Conservation (phyloP, 768 basidiomycete genomes). For the Podaxis sp. region DNA sequence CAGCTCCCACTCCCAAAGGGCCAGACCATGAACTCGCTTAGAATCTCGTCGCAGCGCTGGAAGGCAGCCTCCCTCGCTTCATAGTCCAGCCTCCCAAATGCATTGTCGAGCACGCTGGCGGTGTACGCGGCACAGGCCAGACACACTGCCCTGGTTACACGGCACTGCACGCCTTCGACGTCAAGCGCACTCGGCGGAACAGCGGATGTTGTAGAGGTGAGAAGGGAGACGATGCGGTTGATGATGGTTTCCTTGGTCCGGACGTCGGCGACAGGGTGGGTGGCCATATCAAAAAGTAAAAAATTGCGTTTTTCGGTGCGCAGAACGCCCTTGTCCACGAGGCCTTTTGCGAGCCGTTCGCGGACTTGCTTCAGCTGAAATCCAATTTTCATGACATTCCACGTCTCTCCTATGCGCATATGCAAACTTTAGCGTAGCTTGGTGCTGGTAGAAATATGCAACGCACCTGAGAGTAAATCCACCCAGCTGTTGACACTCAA, state of each 20-base stretch:
- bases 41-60: conserved; percentile 88
- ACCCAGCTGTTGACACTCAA: conserved; percentile 91
- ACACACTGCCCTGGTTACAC: conserved; percentile 76
- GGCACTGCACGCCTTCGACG: conserved; percentile 77
- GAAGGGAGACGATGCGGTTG: conserved; percentile 67
- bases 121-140: conserved; percentile 92
- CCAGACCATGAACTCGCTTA: conserved; percentile 90
- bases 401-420: conserved; percentile 79
- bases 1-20: conserved; percentile 58
- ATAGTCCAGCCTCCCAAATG: conserved; percentile 83
- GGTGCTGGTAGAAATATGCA: background rate
- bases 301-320: conserved; percentile 99
- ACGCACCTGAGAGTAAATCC: conserved; percentile 89
- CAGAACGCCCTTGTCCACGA: conserved; percentile 98
- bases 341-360: conserved; percentile 93
- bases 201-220: conserved; percentile 81
- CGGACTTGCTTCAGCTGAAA: conserved; percentile 99
- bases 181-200: conserved; percentile 74
- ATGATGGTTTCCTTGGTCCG: conserved; percentile 87
- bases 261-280: conserved; percentile 93
- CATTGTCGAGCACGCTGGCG: conserved; percentile 93
- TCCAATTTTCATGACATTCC: conserved; percentile 99
- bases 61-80: conserved; percentile 95
- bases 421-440: background rate
- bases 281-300: conserved; percentile 99